Conservation (phyloP, 352 stramenopile genomes). For the Phytophthora hybrid region DNA sequence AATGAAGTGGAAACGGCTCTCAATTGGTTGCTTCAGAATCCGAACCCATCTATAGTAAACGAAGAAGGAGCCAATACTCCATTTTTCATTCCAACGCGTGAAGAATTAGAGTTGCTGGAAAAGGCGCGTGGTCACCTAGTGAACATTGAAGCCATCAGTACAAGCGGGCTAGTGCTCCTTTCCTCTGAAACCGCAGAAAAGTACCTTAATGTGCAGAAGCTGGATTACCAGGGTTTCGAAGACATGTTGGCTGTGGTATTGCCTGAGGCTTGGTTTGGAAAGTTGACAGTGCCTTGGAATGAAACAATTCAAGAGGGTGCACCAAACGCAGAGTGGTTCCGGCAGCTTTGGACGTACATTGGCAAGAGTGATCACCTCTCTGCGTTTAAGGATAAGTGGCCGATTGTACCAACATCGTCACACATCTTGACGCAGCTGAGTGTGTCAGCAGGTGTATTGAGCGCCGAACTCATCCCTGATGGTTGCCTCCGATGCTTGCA, state of each 20-base stretch:
- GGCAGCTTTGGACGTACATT: slow-evolving; percentile 69
- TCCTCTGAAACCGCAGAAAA: slow-evolving; percentile 38
- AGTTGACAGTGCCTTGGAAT: slow-evolving; percentile 35
- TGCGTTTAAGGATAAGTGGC: slow-evolving; percentile 71
- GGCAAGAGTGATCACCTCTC: slow-evolving; percentile 51
- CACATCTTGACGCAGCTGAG: slow-evolving; percentile 52
- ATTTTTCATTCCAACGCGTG: slow-evolving; percentile 58
- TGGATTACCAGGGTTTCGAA: slow-evolving; percentile 62
- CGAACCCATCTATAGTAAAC: slow-evolving; percentile 44
- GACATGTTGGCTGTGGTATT: slow-evolving; percentile 63
- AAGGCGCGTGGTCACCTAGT: slow-evolving; percentile 50
- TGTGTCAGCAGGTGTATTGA: slow-evolving; percentile 55
- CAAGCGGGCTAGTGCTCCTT: slow-evolving; percentile 41
- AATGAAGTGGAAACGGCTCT: slow-evolving; percentile 61
- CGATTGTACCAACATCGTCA: slow-evolving; percentile 68
- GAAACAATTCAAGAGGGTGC: slow-evolving; percentile 12
- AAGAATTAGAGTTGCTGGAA: slow-evolving; percentile 56
- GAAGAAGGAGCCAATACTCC: slow-evolving; percentile 19
- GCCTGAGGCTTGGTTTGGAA: slow-evolving; percentile 57
- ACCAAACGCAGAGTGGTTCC: slow-evolving; percentile 65
- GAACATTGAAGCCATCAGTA: slow-evolving; percentile 46
- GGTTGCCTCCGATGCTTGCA: slow-evolving; percentile 51
- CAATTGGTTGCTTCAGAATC: slow-evolving; percentile 75
- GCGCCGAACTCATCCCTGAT: slow-evolving; percentile 59
- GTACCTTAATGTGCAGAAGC: slow-evolving; percentile 58